A percentile compares a stretch with the other conserved stretches of the same genome.
Conservation (phyloP, 2,329 filamentous ascomycete species). For the Aureobasidium melanogenum region DNA sequence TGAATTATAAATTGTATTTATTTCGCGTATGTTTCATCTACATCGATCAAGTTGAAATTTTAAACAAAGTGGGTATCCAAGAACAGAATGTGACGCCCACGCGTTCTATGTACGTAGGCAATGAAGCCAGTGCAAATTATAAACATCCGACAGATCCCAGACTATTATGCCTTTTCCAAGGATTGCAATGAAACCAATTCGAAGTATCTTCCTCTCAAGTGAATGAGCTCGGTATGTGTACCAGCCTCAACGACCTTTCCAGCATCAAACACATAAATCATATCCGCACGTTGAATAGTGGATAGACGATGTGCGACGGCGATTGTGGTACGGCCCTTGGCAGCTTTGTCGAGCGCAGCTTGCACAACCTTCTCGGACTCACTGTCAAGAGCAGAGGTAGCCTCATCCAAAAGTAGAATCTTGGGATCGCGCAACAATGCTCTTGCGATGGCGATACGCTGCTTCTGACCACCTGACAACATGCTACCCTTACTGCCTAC, state of each 20-base stretch:
- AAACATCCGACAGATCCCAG: neutral
- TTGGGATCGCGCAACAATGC: conserved; percentile 86
- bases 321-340: conserved; percentile 66
- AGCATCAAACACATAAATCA: conserved; percentile 94
- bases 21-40: neutral
- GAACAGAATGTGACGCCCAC: neutral
- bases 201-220: conserved; percentile 32
- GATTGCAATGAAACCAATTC: conserved; percentile 31
- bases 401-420: conserved; percentile 75
- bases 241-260: conserved; percentile 79
- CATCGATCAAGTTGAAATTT: neutral
- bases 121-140: neutral
- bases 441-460: conserved; percentile 86
- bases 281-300: conserved; percentile 88
- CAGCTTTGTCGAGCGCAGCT: conserved; percentile 70
- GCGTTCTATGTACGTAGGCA: neutral
- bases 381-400: conserved; percentile 58
- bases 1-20: neutral
- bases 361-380: conserved; percentile 75
- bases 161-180: conserved; percentile 22
- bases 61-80: neutral
- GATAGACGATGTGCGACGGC: conserved; percentile 86
- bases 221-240: conserved; percentile 55
- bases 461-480: conserved; percentile 85
- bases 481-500: conserved; percentile 73